phyloP scores from a whole-genome alignment of 208 protist species.

The Trypanosoma cruzi region DNA sequence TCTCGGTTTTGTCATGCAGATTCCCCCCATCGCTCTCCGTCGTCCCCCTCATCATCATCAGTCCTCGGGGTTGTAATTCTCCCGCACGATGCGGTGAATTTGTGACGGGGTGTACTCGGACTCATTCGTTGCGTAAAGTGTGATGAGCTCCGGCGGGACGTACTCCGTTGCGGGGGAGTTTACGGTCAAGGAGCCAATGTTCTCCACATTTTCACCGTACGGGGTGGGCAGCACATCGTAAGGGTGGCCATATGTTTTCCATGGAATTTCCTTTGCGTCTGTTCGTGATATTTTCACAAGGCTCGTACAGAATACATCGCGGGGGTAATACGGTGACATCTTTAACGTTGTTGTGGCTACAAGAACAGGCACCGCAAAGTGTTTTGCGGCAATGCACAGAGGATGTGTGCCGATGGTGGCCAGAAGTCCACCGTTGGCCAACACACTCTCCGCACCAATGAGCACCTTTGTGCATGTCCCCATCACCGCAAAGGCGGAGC shows the following conservation, averaged over 20 bases:
- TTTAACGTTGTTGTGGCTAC: conserved; percentile 96
- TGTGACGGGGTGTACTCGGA: conserved; percentile 95
- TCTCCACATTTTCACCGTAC: conserved; percentile 32
- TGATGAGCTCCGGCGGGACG: conserved; percentile 96
- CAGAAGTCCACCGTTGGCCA: conserved; percentile 98
- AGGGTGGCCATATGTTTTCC: conserved; percentile 76
- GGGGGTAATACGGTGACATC: conserved; percentile 96
- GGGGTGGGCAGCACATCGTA: conserved; percentile 60
- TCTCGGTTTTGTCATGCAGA: not conserved
- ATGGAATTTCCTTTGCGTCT: conserved; percentile 81
- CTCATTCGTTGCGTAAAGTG: conserved; percentile 97
- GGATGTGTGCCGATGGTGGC: conserved; percentile 92
- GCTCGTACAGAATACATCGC: conserved; percentile 91
- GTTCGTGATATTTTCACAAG: conserved; percentile 77
- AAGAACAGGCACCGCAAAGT: conserved; percentile 96
- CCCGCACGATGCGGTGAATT: conserved; percentile 96
- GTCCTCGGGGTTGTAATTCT: conserved; percentile 97
- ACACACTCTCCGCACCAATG: conserved; percentile 92
- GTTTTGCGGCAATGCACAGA: conserved; percentile 94
- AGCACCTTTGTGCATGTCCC: conserved; percentile 97
- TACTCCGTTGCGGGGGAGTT: conserved; percentile 97
- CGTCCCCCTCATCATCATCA: conserved; percentile 21
- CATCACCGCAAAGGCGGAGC: conserved; percentile 98
- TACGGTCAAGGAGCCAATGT: conserved; percentile 65
- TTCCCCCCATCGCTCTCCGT: not conserved